phyloP scores from a whole-genome alignment of 139 green algal species.

The Volvox africanus region DNA sequence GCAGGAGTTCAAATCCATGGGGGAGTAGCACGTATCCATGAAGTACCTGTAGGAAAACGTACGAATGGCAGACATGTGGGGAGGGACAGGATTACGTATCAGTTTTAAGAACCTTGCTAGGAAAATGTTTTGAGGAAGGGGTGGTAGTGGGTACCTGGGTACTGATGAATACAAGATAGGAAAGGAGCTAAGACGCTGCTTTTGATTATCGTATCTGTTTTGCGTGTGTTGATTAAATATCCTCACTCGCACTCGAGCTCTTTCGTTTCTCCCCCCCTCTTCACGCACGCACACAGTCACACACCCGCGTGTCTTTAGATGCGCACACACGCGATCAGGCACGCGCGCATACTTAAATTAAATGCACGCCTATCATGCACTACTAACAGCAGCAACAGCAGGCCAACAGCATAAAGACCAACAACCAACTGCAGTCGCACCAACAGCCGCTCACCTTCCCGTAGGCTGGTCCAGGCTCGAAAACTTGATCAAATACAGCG shows the following conservation, averaged over 20 bases:
- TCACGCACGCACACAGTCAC: not conserved
- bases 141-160: not conserved
- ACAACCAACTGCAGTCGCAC: not conserved
- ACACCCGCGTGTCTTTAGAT: not conserved
- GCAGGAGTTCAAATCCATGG: constrained; percentile 7
- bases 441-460: not conserved
- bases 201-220: not conserved
- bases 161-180: not conserved
- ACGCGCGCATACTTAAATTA: too few relatives aligned
- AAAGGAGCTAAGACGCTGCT: too few relatives aligned
- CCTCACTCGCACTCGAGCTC: not conserved
- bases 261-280: not conserved
- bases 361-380: too few relatives aligned
- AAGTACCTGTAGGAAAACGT: not conserved
- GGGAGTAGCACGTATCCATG: not conserved
- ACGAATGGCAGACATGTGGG: not conserved
- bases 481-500: constrained; percentile 15
- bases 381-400: too few relatives aligned
- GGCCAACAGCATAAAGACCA: not conserved
- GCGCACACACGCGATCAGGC: too few relatives aligned
- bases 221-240: not conserved
- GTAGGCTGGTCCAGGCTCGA: not conserved
- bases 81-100: not conserved
- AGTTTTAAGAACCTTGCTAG: not conserved
- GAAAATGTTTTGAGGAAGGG: not conserved